A percentile compares a stretch with the other conserved stretches of the same genome.
Conservation (phyloP, 1,139 yeast genomes). For the Nakaseomyces kungkrabaensis region DNA sequence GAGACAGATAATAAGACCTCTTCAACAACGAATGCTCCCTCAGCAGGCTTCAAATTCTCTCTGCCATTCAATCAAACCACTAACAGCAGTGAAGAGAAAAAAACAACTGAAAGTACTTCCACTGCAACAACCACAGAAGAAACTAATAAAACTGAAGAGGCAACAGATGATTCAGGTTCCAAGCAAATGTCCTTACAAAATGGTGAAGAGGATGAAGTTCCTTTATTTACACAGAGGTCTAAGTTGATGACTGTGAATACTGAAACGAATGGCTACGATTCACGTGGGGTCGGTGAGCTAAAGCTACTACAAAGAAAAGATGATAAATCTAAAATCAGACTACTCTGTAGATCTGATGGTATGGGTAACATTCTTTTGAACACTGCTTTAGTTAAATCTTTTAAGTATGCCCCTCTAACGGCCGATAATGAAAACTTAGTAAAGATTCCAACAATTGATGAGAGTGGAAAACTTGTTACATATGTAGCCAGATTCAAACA, state of each 20-base stretch:
- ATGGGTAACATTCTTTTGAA: conserved; percentile 74
- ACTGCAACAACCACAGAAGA: conserved; percentile 25
- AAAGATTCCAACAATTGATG: conserved; percentile 47
- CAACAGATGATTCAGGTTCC: conserved; percentile 34
- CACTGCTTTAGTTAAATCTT: conserved; percentile 40
- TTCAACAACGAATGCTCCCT: conserved; percentile 1
- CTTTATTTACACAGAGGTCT: conserved; percentile 55
- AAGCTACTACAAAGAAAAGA: conserved; percentile 55
- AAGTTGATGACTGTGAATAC: conserved; percentile 58
- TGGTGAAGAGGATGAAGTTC: conserved; percentile 80
- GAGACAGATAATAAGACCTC: neutral
- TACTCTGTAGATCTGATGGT: conserved; percentile 81
- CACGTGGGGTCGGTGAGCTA: conserved; percentile 75
- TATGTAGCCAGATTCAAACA: conserved; percentile 68
- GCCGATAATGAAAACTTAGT: conserved; percentile 46
- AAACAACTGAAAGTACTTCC: conserved; percentile 18
- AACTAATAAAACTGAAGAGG: conserved; percentile 39
- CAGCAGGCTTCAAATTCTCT: conserved; percentile 26
- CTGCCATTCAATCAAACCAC: conserved; percentile 21
- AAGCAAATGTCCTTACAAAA: conserved; percentile 47
- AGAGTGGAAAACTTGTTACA: conserved; percentile 41
- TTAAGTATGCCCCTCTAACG: conserved; percentile 41
- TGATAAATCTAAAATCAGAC: conserved; percentile 50
- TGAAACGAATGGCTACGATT: conserved; percentile 40
- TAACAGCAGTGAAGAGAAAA: conserved; percentile 8